A percentile compares a stretch with the other conserved stretches of the same genome.
Evolutionary conservation across 768 basidiomycete species (phyloP).

Genomic region (Infundibulicybe gibba): DNA sequence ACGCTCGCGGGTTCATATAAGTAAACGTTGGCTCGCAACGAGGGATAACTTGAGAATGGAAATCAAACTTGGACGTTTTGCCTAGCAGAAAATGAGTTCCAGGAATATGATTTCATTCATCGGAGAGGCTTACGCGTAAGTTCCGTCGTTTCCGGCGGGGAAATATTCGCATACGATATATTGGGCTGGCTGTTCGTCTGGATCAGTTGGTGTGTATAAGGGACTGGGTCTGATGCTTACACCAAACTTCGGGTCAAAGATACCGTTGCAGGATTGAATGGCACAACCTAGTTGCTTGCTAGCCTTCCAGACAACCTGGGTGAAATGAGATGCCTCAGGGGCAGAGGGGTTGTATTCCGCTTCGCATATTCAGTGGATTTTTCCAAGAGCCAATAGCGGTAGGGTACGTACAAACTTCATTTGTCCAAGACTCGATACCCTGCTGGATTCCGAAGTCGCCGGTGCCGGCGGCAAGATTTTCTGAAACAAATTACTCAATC

Average conservation of each 20-base stretch:
- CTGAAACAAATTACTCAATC: conserved; percentile 25
- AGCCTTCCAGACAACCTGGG: conserved; percentile 75
- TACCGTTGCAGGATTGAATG: conserved; percentile 48
- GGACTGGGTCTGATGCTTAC: conserved; percentile 28
- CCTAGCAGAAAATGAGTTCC: conserved; percentile 17
- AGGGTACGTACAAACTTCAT: conserved; percentile 56
- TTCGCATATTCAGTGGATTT: conserved; percentile 15
- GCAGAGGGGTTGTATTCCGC: conserved; percentile 54
- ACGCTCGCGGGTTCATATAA: too few relatives aligned
- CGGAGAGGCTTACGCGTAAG: conserved; percentile 49
- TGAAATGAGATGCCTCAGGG: conserved; percentile 65
- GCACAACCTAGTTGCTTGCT: conserved; percentile 65
- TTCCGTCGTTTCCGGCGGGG: conserved; percentile 57
- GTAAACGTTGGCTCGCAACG: too few relatives aligned
- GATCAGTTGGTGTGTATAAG: conserved; percentile 3
- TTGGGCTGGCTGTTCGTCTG: conserved; percentile 40
- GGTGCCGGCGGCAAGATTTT: conserved; percentile 77
- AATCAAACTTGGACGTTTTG: conserved; percentile 41
- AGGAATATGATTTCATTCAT: neutral
- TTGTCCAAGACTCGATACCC: conserved; percentile 60
- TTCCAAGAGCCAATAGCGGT: neutral
- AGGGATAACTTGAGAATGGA: too few relatives aligned
- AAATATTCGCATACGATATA: conserved; percentile 72
- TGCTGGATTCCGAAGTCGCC: conserved; percentile 42
- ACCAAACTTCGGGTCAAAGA: conserved; percentile 52